Conservation (phyloP, 768 basidiomycete genomes). For the Pisolithus tinctorius region DNA sequence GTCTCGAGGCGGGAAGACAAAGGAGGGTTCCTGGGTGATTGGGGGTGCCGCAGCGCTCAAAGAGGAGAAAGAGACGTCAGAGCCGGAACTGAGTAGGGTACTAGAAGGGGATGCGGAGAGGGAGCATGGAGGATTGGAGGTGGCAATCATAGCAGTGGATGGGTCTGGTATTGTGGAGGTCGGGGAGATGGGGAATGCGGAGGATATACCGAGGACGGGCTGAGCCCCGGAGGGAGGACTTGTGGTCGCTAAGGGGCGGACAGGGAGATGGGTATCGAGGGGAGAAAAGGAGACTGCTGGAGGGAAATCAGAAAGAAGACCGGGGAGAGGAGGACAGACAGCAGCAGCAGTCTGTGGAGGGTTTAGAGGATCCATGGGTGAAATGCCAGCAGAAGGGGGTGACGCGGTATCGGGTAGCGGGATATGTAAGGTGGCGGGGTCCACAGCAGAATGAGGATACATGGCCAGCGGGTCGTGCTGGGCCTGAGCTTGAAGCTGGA, state of each 20-base stretch:
- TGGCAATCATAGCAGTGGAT: background rate
- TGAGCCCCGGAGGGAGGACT: slow-evolving; percentile 28
- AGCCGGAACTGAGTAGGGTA: slow-evolving; percentile 13
- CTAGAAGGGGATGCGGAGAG: slow-evolving; percentile 10
- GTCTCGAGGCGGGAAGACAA: slow-evolving; percentile 22
- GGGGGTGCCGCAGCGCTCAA: slow-evolving; percentile 4
- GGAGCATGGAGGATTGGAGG: slow-evolving; percentile 8
- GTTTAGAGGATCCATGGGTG: slow-evolving; percentile 26
- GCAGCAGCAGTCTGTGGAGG: slow-evolving; percentile 1
- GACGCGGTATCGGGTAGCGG: slow-evolving; percentile 30
- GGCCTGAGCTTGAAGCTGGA: slow-evolving; percentile 12
- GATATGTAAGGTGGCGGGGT: slow-evolving; percentile 32
- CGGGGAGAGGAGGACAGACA: slow-evolving; percentile 22
- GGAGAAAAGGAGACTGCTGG: slow-evolving; percentile 31
- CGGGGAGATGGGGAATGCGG: slow-evolving; percentile 20
- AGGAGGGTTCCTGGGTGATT: slow-evolving; percentile 15
- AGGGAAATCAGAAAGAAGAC: slow-evolving; percentile 38
- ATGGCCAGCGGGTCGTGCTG: slow-evolving; percentile 28
- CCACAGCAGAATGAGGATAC: slow-evolving; percentile 29
- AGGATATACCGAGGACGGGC: slow-evolving; percentile 31
- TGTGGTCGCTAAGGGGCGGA: slow-evolving; percentile 16
- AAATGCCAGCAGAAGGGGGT: slow-evolving; percentile 29
- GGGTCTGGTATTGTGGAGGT: slow-evolving; percentile 1
- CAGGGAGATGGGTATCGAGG: slow-evolving; percentile 27
- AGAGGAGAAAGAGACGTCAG: slow-evolving; percentile 23